phyloP scores from a whole-genome alignment of 73 alveolate species.

The Blepharisma japonicum region DNA sequence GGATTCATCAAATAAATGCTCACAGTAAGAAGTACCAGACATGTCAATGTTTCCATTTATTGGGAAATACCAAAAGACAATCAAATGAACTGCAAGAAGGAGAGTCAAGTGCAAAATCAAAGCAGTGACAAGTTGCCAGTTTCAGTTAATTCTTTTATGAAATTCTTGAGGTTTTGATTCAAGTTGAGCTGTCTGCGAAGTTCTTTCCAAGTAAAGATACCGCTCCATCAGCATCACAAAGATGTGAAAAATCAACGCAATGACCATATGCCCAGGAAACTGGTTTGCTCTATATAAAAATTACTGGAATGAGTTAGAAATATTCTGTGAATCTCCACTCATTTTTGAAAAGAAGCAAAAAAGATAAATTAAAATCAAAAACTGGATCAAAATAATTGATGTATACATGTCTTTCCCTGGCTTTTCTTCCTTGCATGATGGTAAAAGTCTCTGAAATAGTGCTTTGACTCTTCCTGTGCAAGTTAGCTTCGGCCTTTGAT shows the following conservation, averaged over 20 bases:
- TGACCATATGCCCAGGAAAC: slow-evolving; percentile 67
- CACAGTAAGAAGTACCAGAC: slow-evolving; percentile 36
- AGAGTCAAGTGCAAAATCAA: slow-evolving; percentile 32
- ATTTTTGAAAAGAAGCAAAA: slow-evolving; percentile 77
- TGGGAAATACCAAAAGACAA: slow-evolving; percentile 51
- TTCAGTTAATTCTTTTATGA: too few species aligned
- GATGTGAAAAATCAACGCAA: slow-evolving; percentile 59
- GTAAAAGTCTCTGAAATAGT: slow-evolving; percentile 65
- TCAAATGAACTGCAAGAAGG: slow-evolving; percentile 36
- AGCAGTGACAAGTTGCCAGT: too few species aligned
- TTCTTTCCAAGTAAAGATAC: slow-evolving; percentile 27
- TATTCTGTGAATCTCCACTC: slow-evolving; percentile 67
- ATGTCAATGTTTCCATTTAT: slow-evolving; percentile 35
- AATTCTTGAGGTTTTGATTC: too few species aligned
- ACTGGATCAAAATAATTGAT: slow-evolving; percentile 51
- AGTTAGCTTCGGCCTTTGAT: too few species aligned
- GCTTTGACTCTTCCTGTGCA: slow-evolving; percentile 16
- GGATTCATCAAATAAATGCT: slow-evolving; percentile 11
- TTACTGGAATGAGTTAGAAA: not conserved
- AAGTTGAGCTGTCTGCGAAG: not conserved
- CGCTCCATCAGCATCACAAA: slow-evolving; percentile 59
- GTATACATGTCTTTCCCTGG: slow-evolving; percentile 89
- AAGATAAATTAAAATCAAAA: slow-evolving; percentile 63
- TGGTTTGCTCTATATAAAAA: slow-evolving; percentile 29
- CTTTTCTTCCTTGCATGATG: slow-evolving; percentile 74